phyloP scores from a whole-genome alignment of 2,329 filamentous ascomycete species.

The Orbilia brochopaga region DNA sequence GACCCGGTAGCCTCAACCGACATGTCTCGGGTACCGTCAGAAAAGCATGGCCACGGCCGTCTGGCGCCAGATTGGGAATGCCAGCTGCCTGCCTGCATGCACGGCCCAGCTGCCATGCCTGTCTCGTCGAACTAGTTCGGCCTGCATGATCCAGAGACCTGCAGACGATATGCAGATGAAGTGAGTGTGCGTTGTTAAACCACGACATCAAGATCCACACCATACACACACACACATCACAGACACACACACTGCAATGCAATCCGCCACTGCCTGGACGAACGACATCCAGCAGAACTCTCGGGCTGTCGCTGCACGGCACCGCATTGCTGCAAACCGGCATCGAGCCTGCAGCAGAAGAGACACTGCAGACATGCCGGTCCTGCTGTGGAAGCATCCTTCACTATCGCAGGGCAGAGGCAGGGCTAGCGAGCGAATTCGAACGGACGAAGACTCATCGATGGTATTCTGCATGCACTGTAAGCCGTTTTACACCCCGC shows the following conservation, averaged over 20 bases:
- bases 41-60: neutral
- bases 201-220: conserved; percentile 49
- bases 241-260: too few relatives aligned
- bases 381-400: conserved; percentile 32
- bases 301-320: neutral
- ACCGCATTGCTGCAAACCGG: conserved; percentile 23
- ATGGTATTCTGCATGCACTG: conserved; percentile 3
- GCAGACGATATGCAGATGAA: conserved; percentile 9
- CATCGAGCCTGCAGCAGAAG: conserved; percentile 18
- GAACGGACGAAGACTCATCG: conserved; percentile 20
- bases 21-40: conserved; percentile 31
- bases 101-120: conserved; percentile 34
- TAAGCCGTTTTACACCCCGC: neutral
- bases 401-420: neutral
- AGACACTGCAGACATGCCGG: neutral
- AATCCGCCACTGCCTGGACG: too few relatives aligned
- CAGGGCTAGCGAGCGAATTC: neutral
- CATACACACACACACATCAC: too few relatives aligned
- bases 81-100: conserved; percentile 15
- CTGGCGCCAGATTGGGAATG: conserved; percentile 14
- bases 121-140: conserved; percentile 23
- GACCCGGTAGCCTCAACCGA: conserved; percentile 8
- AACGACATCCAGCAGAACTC: too few relatives aligned
- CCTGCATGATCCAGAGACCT: conserved; percentile 26
- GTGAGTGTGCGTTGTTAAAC: conserved; percentile 50